Conservation (phyloP, 768 basidiomycete species). For the Xerocomellus amylosporus region DNA sequence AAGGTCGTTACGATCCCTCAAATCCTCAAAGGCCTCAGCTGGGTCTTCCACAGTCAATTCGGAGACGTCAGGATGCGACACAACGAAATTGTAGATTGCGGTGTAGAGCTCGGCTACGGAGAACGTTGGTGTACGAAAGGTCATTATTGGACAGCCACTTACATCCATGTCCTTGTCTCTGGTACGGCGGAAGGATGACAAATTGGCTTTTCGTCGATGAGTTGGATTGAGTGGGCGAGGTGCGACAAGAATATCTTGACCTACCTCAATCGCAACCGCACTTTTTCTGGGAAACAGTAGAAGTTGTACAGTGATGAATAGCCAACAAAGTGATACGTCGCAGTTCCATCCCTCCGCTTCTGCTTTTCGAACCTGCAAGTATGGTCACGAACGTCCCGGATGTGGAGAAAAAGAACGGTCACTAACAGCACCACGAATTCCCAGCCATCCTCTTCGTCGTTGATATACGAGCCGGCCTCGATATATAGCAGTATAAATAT, state of each 20-base stretch:
- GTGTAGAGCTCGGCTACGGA: constrained; percentile 78
- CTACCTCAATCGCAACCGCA: constrained; percentile 83
- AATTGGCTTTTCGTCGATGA: constrained; percentile 66
- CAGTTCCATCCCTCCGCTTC: constrained; percentile 51
- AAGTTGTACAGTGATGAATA: constrained; percentile 95
- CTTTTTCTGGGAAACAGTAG: constrained; percentile 91
- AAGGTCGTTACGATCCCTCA: constrained; percentile 90
- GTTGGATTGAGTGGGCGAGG: background rate
- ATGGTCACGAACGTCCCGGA: constrained; percentile 1
- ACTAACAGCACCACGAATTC: constrained; percentile 87
- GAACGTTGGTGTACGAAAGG: background rate
- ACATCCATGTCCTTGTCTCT: constrained; percentile 90
- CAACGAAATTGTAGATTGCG: constrained; percentile 76
- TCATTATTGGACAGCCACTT: constrained; percentile 29
- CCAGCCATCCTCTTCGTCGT: constrained; percentile 92
- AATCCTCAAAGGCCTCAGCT: constrained; percentile 95
- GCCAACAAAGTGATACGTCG: constrained; percentile 88
- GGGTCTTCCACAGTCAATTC: constrained; percentile 98
- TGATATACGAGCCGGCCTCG: constrained; percentile 92
- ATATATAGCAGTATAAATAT: constrained; percentile 92
- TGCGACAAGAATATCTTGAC: constrained; percentile 11
- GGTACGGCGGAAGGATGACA: constrained; percentile 87
- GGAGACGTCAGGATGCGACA: constrained; percentile 65
- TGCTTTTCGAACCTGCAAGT: constrained; percentile 76
- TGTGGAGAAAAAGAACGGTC: background rate